phyloP scores from a whole-genome alignment of 805 yeast species.

The Clavispora phyllophila region DNA sequence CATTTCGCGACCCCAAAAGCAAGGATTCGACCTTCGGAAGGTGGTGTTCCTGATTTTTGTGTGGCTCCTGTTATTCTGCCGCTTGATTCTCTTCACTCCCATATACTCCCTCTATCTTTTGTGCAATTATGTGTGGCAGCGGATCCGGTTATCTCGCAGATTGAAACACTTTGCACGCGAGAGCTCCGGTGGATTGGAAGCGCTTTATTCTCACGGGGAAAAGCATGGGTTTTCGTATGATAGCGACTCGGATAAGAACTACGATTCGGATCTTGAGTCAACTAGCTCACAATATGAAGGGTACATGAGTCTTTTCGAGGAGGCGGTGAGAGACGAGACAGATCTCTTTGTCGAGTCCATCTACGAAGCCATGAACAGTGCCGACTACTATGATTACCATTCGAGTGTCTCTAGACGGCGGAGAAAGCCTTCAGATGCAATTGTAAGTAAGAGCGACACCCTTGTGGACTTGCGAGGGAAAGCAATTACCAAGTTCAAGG shows the following conservation, averaged over 20 bases:
- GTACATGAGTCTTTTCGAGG: slow-evolving; percentile 1
- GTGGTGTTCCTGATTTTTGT: slow-evolving; percentile 19
- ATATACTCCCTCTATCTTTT: slow-evolving; percentile 58
- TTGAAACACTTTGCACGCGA: slow-evolving; percentile 24
- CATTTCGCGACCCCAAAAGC: neutral
- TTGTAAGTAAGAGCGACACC: neutral
- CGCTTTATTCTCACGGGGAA: slow-evolving; percentile 16
- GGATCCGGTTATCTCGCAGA: slow-evolving; percentile 25
- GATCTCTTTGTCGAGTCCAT: slow-evolving; percentile 63
- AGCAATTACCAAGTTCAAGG: slow-evolving; percentile 4
- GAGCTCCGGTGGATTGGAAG: slow-evolving; percentile 21
- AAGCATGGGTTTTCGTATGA: slow-evolving; percentile 4
- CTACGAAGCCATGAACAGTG: slow-evolving; percentile 51
- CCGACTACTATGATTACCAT: slow-evolving; percentile 14
- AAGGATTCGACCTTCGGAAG: neutral
- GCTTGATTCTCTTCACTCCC: slow-evolving; percentile 53
- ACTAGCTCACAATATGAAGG: neutral
- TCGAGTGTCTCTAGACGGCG: slow-evolving; percentile 4
- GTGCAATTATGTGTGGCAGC: slow-evolving; percentile 34
- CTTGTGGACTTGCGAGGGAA: slow-evolving; percentile 10
- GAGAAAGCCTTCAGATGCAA: neutral
- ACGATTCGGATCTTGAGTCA: slow-evolving; percentile 2
- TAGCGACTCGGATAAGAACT: neutral
- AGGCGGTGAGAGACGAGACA: slow-evolving; percentile 45
- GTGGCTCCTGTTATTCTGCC: slow-evolving; percentile 45